Base-by-base conservation (phyloP, 2,329 filamentous ascomycete genomes). In the Talaromyces verruculosus region DNA sequence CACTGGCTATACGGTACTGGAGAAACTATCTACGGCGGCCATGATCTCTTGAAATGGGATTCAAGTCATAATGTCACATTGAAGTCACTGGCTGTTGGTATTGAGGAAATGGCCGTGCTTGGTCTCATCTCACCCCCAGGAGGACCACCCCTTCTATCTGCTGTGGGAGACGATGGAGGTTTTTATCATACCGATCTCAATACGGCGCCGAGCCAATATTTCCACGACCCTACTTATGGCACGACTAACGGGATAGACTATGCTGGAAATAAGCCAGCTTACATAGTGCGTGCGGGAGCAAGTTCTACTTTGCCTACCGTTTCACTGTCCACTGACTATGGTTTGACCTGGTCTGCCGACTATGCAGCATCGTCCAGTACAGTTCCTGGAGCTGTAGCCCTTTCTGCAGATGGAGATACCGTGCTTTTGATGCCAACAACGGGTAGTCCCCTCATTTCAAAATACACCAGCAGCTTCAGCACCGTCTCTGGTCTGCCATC, bases 1-100 rank as follows among this genome's bases (percentile, higher is more conserved):
- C 85, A 87, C 72, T 87, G 84, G 84, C 75, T 87, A 0, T 88
- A 88, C 65, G 84, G 83, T n/a, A 88, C 86, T 0, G 85, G 86
- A 2, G 73, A 82, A n/a, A 85, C 84, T 0, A 74, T 86, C 53
- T 85, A 81, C 43, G 84, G 84, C 10, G 83, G 85, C 1, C 81
- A 82, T 61, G 84, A 87, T 66, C 74, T 87, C n/a, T 82, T 81
- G 0, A 83, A 83, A 15, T 87, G 85, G 85, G 84, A 86, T 64
- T 79, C 79, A 0, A 72, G 70, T 1, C 78, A 79, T 67, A 85
- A 84, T 62, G 75, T 87, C 65, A 81, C 80, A 1, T 81, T 86
- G 57, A 69, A 83, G 58, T 83, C 82, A 1, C 76, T 86, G 5
- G 84, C 85, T 1, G 79, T 83, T 33, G 84, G 85, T 0, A 85